Percentiles rank a stretch among this genome's conserved stretches.
phyloP scores from a whole-genome alignment of 2,329 filamentous ascomycete species.

The Hypoxylon sp. region DNA sequence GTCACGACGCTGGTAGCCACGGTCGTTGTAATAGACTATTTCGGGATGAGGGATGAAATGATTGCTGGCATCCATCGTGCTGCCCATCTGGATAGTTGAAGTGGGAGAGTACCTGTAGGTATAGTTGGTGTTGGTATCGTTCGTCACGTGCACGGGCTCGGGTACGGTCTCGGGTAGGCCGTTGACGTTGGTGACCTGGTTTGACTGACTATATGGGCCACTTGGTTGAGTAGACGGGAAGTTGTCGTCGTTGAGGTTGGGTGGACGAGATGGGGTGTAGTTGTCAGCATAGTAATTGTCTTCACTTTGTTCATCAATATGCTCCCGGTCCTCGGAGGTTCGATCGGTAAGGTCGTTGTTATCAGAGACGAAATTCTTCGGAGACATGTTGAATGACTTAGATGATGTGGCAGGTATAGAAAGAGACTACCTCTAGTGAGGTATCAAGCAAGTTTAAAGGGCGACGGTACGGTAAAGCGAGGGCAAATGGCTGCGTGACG shows the following conservation, averaged over 20 bases:
- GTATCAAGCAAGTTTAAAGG: background rate
- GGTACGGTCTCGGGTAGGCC: background rate
- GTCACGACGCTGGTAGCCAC: conserved; percentile 17
- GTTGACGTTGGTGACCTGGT: background rate
- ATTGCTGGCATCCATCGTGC: conserved; percentile 31
- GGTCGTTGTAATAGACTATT: conserved; percentile 26
- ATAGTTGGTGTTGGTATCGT: conserved; percentile 3
- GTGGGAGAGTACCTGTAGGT: background rate
- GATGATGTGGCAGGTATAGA: background rate
- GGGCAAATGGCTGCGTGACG: conserved; percentile 8
- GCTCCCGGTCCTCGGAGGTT: conserved; percentile 25
- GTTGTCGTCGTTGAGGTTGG: conserved; percentile 44
- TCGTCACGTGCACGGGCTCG: conserved; percentile 6
- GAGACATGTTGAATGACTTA: conserved; percentile 26
- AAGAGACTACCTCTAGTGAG: background rate
- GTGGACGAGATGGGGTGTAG: conserved; percentile 41
- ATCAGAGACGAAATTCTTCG: background rate
- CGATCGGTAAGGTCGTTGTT: conserved; percentile 8
- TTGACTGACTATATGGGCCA: conserved; percentile 32
- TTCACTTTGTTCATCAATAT: background rate
- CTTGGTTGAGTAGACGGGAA: conserved; percentile 35
- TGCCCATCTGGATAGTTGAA: conserved; percentile 34
- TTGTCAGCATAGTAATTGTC: conserved; percentile 30
- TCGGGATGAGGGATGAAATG: conserved; percentile 13
- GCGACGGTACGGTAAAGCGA: background rate